These are phyloP conservation scores for Kodamaea nitidulidarum DNA, from an alignment of 805 yeast genomes.

Conservation along the genomic window DNA sequence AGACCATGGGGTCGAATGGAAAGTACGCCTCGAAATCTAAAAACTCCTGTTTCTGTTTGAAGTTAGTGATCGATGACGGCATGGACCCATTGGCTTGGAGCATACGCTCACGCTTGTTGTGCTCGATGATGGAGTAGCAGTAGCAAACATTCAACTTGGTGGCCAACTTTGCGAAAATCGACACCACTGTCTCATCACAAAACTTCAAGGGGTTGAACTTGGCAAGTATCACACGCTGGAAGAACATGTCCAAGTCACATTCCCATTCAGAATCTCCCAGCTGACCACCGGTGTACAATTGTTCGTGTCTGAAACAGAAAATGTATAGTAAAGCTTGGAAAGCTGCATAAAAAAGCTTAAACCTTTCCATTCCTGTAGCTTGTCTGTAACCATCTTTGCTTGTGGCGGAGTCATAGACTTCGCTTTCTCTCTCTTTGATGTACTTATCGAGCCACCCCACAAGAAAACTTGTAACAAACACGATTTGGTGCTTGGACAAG, in stretches of 20 bases:
- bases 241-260: slow-evolving; percentile 75
- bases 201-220: slow-evolving; percentile 90
- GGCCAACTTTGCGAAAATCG: slow-evolving; percentile 89
- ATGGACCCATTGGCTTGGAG: slow-evolving; percentile 35
- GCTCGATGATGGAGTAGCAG: slow-evolving; percentile 89
- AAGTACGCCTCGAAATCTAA: slow-evolving; percentile 90
- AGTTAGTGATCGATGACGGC: slow-evolving; percentile 35
- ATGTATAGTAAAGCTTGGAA: slow-evolving; percentile 88
- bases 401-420: slow-evolving; percentile 47
- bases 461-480: slow-evolving; percentile 77
- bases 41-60: slow-evolving; percentile 71
- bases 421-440: slow-evolving; percentile 79
- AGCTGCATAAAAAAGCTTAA: slow-evolving; percentile 83
- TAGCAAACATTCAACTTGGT: slow-evolving; percentile 87
- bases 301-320: slow-evolving; percentile 79
- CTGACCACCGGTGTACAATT: slow-evolving; percentile 40
- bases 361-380: slow-evolving; percentile 81
- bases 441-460: slow-evolving; percentile 81
- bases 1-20: slow-evolving; percentile 89
- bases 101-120: slow-evolving; percentile 71
- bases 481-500: slow-evolving; percentile 65
- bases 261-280: slow-evolving; percentile 55
- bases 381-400: slow-evolving; percentile 18
- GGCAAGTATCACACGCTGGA: slow-evolving; percentile 79
- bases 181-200: slow-evolving; percentile 90